These are phyloP conservation scores for Naegleria fowleri DNA, from an alignment of 208 protist genomes.

Conservation along the genomic window DNA sequence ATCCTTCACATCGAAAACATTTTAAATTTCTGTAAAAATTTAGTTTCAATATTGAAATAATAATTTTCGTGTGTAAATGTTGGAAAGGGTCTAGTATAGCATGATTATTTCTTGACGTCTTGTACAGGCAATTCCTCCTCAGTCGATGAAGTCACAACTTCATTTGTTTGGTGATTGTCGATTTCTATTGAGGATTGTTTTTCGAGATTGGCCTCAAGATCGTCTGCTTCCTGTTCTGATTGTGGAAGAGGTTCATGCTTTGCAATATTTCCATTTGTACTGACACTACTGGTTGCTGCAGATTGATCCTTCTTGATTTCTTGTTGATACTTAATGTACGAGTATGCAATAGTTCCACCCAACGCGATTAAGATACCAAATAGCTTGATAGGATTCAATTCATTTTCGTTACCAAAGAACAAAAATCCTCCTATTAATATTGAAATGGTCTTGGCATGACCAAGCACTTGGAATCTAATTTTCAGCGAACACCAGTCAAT, in stretches of 20 bases:
- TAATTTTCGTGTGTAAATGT: no score
- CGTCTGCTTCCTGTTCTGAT: not conserved
- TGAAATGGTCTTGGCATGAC: not conserved
- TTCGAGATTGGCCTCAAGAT: not conserved
- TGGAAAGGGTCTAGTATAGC: no score
- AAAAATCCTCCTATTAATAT: not conserved
- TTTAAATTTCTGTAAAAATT: not conserved
- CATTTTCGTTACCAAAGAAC: not conserved
- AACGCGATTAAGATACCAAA: not conserved
- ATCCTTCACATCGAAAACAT: not conserved
- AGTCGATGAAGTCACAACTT: not conserved
- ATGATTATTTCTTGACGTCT: not conserved
- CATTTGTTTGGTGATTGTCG: not conserved
- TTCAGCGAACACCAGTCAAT: not conserved
- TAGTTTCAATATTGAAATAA: no score
- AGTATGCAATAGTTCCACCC: not conserved
- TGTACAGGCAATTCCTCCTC: not conserved
- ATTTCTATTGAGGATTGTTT: not conserved
- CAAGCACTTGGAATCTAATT: not conserved
- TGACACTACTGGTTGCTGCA: not conserved
- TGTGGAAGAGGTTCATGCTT: no score
- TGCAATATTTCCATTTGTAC: not conserved
- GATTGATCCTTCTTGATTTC: not conserved
- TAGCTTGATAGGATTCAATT: not conserved
- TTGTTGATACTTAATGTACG: not conserved